A percentile compares a stretch with the other conserved stretches of the same genome.
Evolutionary conservation across 2,329 filamentous ascomycete species (phyloP).

Genomic region (Phialemonium atrogriseum): DNA sequence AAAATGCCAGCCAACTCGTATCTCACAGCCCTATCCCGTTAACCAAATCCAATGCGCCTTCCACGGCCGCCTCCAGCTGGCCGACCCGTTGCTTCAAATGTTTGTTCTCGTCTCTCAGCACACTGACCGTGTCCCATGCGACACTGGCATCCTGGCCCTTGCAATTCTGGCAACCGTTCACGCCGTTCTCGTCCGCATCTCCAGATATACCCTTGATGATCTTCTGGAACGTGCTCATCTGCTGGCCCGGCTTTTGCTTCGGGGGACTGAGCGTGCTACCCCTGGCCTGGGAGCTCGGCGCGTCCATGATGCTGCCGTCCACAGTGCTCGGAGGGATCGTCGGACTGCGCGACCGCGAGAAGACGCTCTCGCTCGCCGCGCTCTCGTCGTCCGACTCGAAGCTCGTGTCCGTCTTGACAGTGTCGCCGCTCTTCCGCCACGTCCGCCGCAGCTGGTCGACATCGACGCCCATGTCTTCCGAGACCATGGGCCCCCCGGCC

Average conservation of each 20-base stretch:
- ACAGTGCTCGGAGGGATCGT: slow-evolving; percentile 31
- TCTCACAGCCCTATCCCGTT: slow-evolving; percentile 41
- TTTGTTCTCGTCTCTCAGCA: slow-evolving; percentile 54
- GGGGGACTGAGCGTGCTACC: slow-evolving; percentile 10
- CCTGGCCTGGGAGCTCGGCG: slow-evolving; percentile 4
- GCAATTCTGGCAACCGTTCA: slow-evolving; percentile 44
- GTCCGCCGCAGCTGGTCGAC: too few species aligned
- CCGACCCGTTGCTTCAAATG: slow-evolving; percentile 51
- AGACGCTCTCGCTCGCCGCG: slow-evolving; percentile 44
- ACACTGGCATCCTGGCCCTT: slow-evolving; percentile 48
- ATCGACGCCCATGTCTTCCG: slow-evolving; percentile 42
- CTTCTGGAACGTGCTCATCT: slow-evolving; percentile 38
- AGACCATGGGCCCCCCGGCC: slow-evolving; percentile 29
- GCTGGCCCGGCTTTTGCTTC: slow-evolving; percentile 21
- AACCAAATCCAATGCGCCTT: slow-evolving; percentile 52
- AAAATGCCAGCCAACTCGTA: too few species aligned
- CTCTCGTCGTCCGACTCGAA: slow-evolving; percentile 45
- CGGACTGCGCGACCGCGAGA: slow-evolving; percentile 52
- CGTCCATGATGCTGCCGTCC: slow-evolving; percentile 11
- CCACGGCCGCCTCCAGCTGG: slow-evolving; percentile 50
- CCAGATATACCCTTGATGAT: slow-evolving; percentile 36
- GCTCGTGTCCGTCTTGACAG: slow-evolving; percentile 34
- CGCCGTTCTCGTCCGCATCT: slow-evolving; percentile 18
- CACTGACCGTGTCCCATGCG: slow-evolving; percentile 57
- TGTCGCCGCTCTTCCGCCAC: too few species aligned